Conservation (phyloP, 768 basidiomycete species). For the Cubamyces sp. region DNA sequence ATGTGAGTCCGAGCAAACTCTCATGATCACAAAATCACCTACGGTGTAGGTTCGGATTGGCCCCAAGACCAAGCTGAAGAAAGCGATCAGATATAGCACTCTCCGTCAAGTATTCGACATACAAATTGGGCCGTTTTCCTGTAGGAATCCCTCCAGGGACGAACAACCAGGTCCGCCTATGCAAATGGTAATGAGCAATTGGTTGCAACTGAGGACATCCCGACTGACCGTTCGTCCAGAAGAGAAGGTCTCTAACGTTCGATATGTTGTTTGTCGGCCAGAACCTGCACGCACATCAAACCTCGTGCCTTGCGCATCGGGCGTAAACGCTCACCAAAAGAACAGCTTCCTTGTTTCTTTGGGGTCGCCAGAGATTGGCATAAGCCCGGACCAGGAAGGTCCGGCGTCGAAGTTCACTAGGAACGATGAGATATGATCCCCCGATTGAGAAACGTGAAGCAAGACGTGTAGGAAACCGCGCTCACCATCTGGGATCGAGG, state of each 20-base stretch:
- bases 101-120: conserved; percentile 34
- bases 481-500: conserved; percentile 38
- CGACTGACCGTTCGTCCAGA: conserved; percentile 40
- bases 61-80: conserved; percentile 60
- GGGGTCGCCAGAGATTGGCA: conserved; percentile 35
- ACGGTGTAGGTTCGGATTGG: conserved; percentile 57
- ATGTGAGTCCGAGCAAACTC: neutral
- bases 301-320: neutral
- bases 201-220: neutral
- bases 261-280: conserved; percentile 39
- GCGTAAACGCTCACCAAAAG: conserved; percentile 25
- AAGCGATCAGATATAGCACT: conserved; percentile 1
- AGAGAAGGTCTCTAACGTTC: conserved; percentile 35
- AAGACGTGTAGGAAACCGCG: neutral
- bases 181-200: neutral
- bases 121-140: conserved; percentile 68
- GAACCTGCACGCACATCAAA: conserved; percentile 29
- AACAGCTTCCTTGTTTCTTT: conserved; percentile 52
- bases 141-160: conserved; percentile 68
- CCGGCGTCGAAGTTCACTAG: conserved; percentile 43
- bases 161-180: conserved; percentile 74
- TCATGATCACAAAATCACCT: conserved; percentile 23
- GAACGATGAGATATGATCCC: neutral
- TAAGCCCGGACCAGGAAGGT: conserved; percentile 36
- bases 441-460: neutral